Conservation (phyloP, 257 asterid genomes). For the Linaria vulgaris region DNA sequence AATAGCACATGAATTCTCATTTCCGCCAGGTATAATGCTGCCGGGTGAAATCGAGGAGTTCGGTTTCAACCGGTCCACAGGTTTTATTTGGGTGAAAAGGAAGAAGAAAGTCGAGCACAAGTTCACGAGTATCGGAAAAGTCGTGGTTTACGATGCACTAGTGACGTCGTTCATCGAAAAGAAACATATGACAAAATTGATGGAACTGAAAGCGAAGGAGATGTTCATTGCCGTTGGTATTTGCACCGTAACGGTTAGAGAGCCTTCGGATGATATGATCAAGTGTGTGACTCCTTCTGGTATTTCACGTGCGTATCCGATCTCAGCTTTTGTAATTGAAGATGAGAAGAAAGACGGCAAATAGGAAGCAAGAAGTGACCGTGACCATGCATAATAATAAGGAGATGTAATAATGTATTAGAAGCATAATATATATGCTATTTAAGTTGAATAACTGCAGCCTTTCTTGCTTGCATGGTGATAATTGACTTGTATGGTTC, state of each 20-base stretch:
- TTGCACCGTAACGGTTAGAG: slow-evolving; percentile 37
- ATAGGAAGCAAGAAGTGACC: slow-evolving; percentile 13
- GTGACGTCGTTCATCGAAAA: slow-evolving; percentile 47
- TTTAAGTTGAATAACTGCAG: too few species aligned
- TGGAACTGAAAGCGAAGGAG: slow-evolving; percentile 51
- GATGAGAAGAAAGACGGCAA: slow-evolving; percentile 15
- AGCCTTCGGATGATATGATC: slow-evolving; percentile 32
- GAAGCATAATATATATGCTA: too few species aligned
- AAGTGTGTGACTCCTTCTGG: slow-evolving; percentile 39
- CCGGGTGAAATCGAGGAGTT: slow-evolving; percentile 37
- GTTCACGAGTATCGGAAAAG: slow-evolving; percentile 38
- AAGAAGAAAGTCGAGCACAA: slow-evolving; percentile 33
- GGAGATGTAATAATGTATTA: too few species aligned
- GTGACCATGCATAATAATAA: background rate
- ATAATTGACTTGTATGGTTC: too few species aligned
- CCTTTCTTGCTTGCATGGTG: too few species aligned
- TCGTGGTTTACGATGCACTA: slow-evolving; percentile 36
- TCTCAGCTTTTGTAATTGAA: slow-evolving; percentile 38
- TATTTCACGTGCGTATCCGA: slow-evolving; percentile 36
- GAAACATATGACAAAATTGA: slow-evolving; percentile 40
- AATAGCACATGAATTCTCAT: slow-evolving; percentile 32
- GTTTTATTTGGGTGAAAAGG: slow-evolving; percentile 53
- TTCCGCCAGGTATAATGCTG: slow-evolving; percentile 43
- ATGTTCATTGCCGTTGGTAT: slow-evolving; percentile 37
- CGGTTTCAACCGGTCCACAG: slow-evolving; percentile 36